Evolutionary conservation across 352 stramenopile genomes (phyloP), one percentile per base, ranked within the genome.

Genomic region (Peronospora destructor): DNA sequence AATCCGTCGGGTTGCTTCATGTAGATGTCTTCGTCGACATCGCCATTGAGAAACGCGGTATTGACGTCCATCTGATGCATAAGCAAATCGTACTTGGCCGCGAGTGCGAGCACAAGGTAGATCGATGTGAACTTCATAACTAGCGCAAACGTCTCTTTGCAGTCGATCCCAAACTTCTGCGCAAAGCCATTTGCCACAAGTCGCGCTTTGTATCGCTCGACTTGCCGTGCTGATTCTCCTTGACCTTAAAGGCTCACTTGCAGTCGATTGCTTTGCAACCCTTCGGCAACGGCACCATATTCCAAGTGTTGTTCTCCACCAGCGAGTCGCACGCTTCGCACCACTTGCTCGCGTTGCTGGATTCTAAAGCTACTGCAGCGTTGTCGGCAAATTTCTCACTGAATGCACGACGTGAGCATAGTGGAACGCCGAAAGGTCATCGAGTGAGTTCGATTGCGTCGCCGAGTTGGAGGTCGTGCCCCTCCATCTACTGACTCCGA

Each of bases 231-330:
- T 42, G 17, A 17, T 52, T 60, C 6, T 56, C 14, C 39, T 64
- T 59, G 0, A 56, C 23, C 1, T 40, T 17, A 21, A 60, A 49
- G 11, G 53, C 39, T 45, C 49, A 60, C 29, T 47, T 23, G 14
- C 45, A 43, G 33, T 29, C 39, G 33, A 59, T 51, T 19, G 42
- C 28, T 11, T 49, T 56, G 9, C 47, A 23, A 12, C 49, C 43
- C 0, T 26, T n/a, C 3, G 35, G 40, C 10, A 53, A 45, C 13
- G 35, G 28, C 45, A 64, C 39, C 0, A 56, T 33, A 0, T 14
- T 25, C 39, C 49, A 59, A 12, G 56, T 58, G 25, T 59, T 17
- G 25, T 59, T 59, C 16, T 48, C 38, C 11, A 28, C 17, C 17
- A 64, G 37, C 6, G 49, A 55, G 3, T 59, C n/a, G 12, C 34